Base-by-base conservation (phyloP, 139 green algal genomes). In the Coelastrella sp. region DNA sequence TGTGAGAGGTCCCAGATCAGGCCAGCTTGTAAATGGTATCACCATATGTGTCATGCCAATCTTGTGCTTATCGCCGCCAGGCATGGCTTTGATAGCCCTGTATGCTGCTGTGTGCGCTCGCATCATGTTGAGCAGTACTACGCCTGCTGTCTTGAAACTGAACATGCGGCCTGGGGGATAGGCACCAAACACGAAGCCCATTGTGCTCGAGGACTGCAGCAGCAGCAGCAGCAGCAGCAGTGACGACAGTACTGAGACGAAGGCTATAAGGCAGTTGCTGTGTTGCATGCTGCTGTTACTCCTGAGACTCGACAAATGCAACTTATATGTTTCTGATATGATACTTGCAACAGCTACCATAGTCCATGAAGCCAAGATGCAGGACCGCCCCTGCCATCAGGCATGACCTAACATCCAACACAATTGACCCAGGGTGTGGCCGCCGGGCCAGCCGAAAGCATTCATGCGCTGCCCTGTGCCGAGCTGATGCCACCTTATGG, bases 61-160 rank as follows among this genome's bases (percentile, higher is more conserved):
- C 64, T 87, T 87, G 68, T 47, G 60, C 8, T 22, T 19, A 3
- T 68, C 83, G 4, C 83, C 83, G 7, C 92, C 91, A 20, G 92
- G 91, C 86, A 95, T 61, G 7, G 74, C 59, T 83, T 95, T 95
- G 78, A 96, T 90, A 4, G 88, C 90, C 3, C 83, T 85, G 87
- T 96, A 95, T 14, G 85, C 92, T 4, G 87, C 90, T 3, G 81
- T 79, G 83, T 96, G 94, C 14, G 91, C 92, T 5, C 92, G 71
- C 79, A 93, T 88, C 92, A 94, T 90, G 85, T 91, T 92, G 85
- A 77, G 76, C 84, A 94, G 71, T 47, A 90, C 91, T n/a, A 87
- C 17, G 47, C 85, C 89, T 17, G 85, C 82, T 0, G 56, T 90
- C 14, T 60, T 66, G 5, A 90, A 59, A 54, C 14, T 47, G 57